A percentile compares a stretch with the other conserved stretches of the same genome.
These are phyloP conservation scores for Termitomyces sp. DNA, from an alignment of 768 basidiomycete genomes.

Conservation along the genomic window DNA sequence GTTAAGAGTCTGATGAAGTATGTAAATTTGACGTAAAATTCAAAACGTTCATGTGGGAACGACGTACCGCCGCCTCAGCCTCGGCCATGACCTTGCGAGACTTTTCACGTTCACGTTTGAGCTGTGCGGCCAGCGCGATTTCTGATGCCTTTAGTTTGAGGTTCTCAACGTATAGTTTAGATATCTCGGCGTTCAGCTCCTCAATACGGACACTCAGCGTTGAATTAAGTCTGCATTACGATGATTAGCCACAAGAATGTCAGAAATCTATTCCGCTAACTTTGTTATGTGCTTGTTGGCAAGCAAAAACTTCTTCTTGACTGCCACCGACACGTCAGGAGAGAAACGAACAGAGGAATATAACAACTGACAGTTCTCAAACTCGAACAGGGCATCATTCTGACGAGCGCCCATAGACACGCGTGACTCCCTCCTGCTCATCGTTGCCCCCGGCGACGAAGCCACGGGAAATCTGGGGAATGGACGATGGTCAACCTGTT, in stretches of 20 bases:
- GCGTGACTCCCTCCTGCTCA: conserved; percentile 62
- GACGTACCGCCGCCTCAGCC: conserved; percentile 68
- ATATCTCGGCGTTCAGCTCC: conserved; percentile 81
- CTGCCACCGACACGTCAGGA: conserved; percentile 44
- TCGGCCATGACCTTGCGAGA: conserved; percentile 70
- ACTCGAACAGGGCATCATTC: conserved; percentile 80
- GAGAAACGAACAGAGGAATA: conserved; percentile 15
- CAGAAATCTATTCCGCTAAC: conserved; percentile 38
- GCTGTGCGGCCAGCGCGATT: conserved; percentile 70
- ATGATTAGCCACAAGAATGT: conserved; percentile 1
- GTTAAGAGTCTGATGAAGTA: conserved; percentile 44
- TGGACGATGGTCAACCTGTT: conserved; percentile 16
- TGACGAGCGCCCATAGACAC: conserved; percentile 65
- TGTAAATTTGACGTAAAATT: conserved; percentile 15
- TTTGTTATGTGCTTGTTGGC: conserved; percentile 93
- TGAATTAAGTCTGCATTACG: conserved; percentile 66
- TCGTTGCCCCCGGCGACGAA: conserved; percentile 34
- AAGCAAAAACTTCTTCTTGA: conserved; percentile 90
- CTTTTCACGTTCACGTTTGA: conserved; percentile 80
- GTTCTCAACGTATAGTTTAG: conserved; percentile 80
- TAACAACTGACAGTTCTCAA: conserved; percentile 72
- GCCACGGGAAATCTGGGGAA: conserved; percentile 16
- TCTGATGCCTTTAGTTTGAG: conserved; percentile 78
- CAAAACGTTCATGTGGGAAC: conserved; percentile 1
- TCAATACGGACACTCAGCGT: conserved; percentile 82